A percentile compares a stretch with the other conserved stretches of the same genome.
Conservation (phyloP, 140 eudicot genomes). For the Oenanthe javanica region DNA sequence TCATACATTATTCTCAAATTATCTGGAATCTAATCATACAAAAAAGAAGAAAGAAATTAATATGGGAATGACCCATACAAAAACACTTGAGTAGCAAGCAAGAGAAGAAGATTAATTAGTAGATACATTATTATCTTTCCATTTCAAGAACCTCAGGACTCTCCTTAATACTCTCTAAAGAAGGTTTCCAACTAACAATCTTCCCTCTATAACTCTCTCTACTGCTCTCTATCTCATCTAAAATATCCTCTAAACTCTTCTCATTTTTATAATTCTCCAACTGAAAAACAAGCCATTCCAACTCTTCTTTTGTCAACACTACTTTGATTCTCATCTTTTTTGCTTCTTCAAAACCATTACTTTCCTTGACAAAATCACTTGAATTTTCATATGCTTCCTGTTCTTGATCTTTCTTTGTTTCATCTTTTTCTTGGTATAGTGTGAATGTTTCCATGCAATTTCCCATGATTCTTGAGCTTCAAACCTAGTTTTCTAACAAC, state of each 20-base stretch:
- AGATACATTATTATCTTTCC: conserved; percentile 42
- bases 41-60: neutral
- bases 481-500: neutral
- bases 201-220: conserved; percentile 34
- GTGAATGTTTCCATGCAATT: conserved; percentile 51
- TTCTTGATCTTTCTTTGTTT: conserved; percentile 10
- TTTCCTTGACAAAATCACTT: conserved; percentile 19
- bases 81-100: neutral
- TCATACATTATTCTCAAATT: neutral
- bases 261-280: conserved; percentile 33
- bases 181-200: conserved; percentile 52
- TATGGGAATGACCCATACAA: conserved; percentile 10
- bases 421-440: conserved; percentile 17
- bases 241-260: conserved; percentile 40
- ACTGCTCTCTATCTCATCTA: conserved; percentile 50
- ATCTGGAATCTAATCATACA: neutral
- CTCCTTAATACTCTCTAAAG: conserved; percentile 63
- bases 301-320: conserved; percentile 60
- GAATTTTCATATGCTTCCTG: conserved; percentile 17
- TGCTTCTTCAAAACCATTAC: neutral
- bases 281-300: conserved; percentile 51
- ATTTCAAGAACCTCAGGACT: conserved; percentile 49
- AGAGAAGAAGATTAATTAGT: neutral
- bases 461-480: conserved; percentile 33
- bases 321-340: conserved; percentile 42